Evolutionary conservation across 2,329 filamentous ascomycete genomes (phyloP), one percentile per base, ranked within the genome.

Genomic region (Cryphonectria naterciae): DNA sequence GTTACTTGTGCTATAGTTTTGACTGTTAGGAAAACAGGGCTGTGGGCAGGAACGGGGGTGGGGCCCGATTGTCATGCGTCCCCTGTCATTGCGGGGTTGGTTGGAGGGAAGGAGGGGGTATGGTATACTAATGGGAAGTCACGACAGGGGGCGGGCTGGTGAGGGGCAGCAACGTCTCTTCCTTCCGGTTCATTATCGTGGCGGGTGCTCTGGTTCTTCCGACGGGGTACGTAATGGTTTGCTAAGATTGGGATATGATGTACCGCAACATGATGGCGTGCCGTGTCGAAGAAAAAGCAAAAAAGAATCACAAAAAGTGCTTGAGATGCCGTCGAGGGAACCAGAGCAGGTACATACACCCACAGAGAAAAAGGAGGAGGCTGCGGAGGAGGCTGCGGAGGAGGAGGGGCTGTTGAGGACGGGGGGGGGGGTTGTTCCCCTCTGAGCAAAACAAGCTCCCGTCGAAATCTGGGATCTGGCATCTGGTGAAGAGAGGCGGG

Each of bases 111-210:
- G 7, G 37, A 32, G 32, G 32, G 32, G 32, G 32, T n/a, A n/a
- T n/a, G n/a, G n/a, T n/a, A n/a, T n/a, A 43, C 17, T 6, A 39
- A 37, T 63, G 54, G 63, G 49, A 28, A 56, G 67, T 65, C 67
- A 54, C 62, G 65, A 25, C 41, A 58, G 39, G n/a, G 37, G 25
- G n/a, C 32, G 32, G 32, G 32, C 25, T 28, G 10, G 28, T 49
- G 65, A 62, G 65, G 60, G 52, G 65, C 46, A 22, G 46, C 46
- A 49, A 49, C 58, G 58, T 62, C 62, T 66, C 37, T 58, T 68
- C 56, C 19, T 66, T 65, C 71, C 71, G 71, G 67, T 25, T 46
- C 32, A 68, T 72, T 72, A 61, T 72, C 71, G 71, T 72, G n/a
- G 17, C 25, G 61, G 17, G n/a, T 22, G 22, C 22, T 66, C 10